Conservation (phyloP, 2,329 filamentous ascomycete genomes). For the Fusarium miscanthi region DNA sequence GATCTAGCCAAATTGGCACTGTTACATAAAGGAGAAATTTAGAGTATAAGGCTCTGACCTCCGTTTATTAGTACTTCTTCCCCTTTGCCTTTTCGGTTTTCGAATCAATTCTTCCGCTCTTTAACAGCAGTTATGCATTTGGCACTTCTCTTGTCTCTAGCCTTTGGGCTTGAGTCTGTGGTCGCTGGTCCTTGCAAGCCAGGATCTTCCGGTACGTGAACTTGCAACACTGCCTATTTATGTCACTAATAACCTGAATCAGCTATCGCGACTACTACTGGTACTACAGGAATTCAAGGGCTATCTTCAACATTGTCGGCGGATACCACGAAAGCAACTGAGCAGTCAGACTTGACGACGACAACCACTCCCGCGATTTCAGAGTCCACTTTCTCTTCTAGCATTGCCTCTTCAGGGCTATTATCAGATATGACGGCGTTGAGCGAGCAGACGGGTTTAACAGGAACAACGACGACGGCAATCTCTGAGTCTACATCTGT, state of each 20-base stretch:
- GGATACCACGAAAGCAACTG: neutral
- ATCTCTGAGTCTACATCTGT: neutral
- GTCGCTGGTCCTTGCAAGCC: neutral
- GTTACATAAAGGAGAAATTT: neutral
- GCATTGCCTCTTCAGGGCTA: neutral
- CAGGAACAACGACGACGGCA: neutral
- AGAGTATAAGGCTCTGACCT: neutral
- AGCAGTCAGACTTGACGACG: neutral
- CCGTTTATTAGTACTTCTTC: neutral
- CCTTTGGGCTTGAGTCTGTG: neutral
- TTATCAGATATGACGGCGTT: neutral
- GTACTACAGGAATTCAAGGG: neutral
- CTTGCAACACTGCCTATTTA: rapidly evolving
- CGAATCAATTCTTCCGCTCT: neutral
- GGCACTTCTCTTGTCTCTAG: neutral
- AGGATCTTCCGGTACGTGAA: neutral
- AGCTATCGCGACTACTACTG: neutral
- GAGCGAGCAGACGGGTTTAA: neutral
- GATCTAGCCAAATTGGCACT: neutral
- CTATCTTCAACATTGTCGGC: neutral
- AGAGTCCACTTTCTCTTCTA: neutral
- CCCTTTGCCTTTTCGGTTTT: neutral
- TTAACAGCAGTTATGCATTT: neutral
- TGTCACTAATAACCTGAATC: neutral
- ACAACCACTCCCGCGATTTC: neutral